phyloP scores from a whole-genome alignment of 148 eudicot genomes.

The Fagopyrum homotropicum region DNA sequence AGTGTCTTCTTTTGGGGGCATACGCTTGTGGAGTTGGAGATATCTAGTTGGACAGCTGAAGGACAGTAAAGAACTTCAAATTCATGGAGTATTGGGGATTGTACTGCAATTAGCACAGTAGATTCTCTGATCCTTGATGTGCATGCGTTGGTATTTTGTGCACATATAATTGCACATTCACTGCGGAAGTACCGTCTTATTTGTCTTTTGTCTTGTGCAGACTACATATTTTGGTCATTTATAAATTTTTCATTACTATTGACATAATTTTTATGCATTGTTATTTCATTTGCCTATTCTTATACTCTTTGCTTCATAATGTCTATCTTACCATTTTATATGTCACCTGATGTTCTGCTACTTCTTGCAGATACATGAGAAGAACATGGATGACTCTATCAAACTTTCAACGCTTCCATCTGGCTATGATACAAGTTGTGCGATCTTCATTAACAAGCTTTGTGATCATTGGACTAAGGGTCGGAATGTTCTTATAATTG shows the following conservation, averaged over 20 bases:
- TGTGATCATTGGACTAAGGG: slow-evolving; percentile 48
- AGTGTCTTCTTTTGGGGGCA: neutral
- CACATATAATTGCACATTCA: neutral
- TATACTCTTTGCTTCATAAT: neutral
- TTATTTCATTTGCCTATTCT: neutral
- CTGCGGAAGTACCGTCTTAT: neutral
- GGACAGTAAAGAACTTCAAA: too few species aligned
- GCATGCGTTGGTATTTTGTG: neutral
- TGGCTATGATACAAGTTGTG: slow-evolving; percentile 26
- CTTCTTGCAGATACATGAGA: slow-evolving; percentile 27
- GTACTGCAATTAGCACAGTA: neutral
- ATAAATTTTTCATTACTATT: neutral
- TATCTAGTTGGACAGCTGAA: too few species aligned
- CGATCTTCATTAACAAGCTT: slow-evolving; percentile 42
- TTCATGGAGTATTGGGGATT: too few species aligned
- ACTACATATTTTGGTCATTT: neutral
- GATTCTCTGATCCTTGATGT: neutral
- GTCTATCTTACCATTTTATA: neutral
- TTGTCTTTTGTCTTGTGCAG: neutral
- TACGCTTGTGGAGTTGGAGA: neutral
- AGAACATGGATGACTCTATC: slow-evolving; percentile 17
- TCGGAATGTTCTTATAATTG: slow-evolving; percentile 49
- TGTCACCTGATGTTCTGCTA: neutral
- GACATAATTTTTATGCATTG: neutral
- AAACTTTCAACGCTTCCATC: slow-evolving; percentile 32